Percentiles rank a stretch among this genome's conserved stretches.
Evolutionary conservation across 495 filamentous ascomycete genomes (phyloP).

Genomic region (Penicillium macrosclerotiorum): DNA sequence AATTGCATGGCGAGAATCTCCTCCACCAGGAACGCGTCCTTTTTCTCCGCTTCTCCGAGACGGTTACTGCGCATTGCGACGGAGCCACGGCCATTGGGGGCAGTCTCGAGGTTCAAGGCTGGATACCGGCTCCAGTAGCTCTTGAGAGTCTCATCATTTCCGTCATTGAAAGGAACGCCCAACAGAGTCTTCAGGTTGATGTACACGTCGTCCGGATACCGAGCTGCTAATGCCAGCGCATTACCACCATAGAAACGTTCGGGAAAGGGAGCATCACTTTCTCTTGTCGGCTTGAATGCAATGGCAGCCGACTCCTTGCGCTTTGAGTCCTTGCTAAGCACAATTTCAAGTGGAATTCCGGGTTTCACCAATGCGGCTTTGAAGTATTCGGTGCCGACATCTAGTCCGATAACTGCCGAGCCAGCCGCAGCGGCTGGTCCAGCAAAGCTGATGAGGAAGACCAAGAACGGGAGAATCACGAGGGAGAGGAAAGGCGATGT

Average conservation of each 20-base stretch:
- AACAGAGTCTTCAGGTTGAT: slow-evolving; percentile 86
- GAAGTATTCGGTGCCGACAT: slow-evolving; percentile 95
- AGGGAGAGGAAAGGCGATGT: slow-evolving; percentile 39
- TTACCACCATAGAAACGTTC: slow-evolving; percentile 91
- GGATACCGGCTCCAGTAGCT: slow-evolving; percentile 73
- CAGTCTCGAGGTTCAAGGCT: slow-evolving; percentile 45
- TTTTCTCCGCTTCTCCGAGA: slow-evolving; percentile 58
- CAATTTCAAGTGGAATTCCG: slow-evolving; percentile 96
- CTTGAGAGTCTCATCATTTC: slow-evolving; percentile 57
- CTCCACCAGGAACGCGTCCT: slow-evolving; percentile 80
- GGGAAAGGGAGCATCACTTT: slow-evolving; percentile 63
- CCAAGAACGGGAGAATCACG: slow-evolving; percentile 42
- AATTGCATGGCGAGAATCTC: slow-evolving; percentile 97
- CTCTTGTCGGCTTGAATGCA: slow-evolving; percentile 81
- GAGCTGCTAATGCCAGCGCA: slow-evolving; percentile 78
- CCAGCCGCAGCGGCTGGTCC: slow-evolving; percentile 58
- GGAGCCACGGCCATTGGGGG: slow-evolving; percentile 59
- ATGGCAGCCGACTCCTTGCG: slow-evolving; percentile 91
- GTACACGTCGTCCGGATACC: slow-evolving; percentile 92
- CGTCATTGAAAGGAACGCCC: slow-evolving; percentile 58
- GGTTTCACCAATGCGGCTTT: slow-evolving; percentile 97
- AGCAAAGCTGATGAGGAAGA: slow-evolving; percentile 57
- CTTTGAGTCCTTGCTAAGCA: slow-evolving; percentile 97
- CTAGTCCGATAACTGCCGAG: slow-evolving; percentile 83
- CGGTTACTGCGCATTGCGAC: slow-evolving; percentile 74